Evolutionary conservation across 352 stramenopile species (phyloP).

Genomic region (Phytophthora cryptogea): DNA sequence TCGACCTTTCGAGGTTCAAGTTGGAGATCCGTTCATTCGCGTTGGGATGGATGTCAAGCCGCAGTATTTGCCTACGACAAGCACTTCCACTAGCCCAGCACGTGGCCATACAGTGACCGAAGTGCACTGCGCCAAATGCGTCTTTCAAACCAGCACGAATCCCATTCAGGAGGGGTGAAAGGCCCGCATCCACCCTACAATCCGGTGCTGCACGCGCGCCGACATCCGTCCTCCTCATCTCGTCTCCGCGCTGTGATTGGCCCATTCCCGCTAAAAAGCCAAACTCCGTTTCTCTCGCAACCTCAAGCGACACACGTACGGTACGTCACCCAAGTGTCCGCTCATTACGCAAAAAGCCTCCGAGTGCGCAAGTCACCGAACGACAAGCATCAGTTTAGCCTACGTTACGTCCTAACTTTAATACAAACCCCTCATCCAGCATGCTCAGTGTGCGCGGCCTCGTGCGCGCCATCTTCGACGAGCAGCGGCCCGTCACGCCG

Average conservation of each 20-base stretch:
- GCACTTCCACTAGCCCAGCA: too few species aligned
- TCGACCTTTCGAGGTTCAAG: constrained; percentile 13
- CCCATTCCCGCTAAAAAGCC: background rate
- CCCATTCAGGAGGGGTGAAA: too few species aligned
- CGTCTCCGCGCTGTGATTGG: background rate
- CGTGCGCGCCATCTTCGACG: constrained; percentile 45
- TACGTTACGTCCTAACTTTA: background rate
- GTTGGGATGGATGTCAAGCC: too few species aligned
- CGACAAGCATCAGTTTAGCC: background rate
- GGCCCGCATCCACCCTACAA: too few species aligned
- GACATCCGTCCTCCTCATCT: background rate
- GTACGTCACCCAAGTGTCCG: constrained; percentile 27
- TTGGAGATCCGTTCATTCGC: background rate
- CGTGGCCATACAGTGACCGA: too few species aligned
- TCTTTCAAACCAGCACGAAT: too few species aligned
- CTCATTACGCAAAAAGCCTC: background rate
- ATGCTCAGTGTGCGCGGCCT: constrained; percentile 40
- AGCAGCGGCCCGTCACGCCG: constrained; percentile 23
- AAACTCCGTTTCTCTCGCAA: constrained; percentile 9
- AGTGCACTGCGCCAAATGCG: too few species aligned
- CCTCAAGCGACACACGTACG: constrained; percentile 15
- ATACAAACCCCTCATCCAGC: background rate
- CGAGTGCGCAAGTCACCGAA: constrained; percentile 9
- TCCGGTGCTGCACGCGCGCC: background rate
- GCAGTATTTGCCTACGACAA: too few species aligned